Evolutionary conservation across 768 basidiomycete species (phyloP), one percentile per base, ranked within the genome.

Genomic region (Mycena sanguinolenta): DNA sequence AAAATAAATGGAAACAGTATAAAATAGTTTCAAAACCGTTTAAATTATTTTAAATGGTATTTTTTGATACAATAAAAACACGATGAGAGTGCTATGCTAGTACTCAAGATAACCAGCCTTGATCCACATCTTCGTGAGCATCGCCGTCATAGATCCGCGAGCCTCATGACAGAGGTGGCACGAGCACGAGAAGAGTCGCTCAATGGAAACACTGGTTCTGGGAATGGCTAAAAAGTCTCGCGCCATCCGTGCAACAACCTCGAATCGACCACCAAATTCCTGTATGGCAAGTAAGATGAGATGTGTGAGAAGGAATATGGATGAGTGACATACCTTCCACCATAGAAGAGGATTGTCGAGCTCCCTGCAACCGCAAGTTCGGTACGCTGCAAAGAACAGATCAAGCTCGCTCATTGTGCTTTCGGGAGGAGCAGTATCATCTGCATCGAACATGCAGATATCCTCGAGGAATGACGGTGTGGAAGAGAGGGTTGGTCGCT

Each of bases 61-160:
- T n/a, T n/a, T n/a, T n/a, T n/a, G n/a, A n/a, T n/a, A n/a, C n/a
- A n/a, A n/a, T n/a, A n/a, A n/a, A n/a, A n/a, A n/a, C n/a, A n/a
- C n/a, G n/a, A n/a, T n/a, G n/a, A n/a, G n/a, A n/a, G n/a, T n/a
- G n/a, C n/a, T 16, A 53, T 19, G 16, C 70, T 59, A 64, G 46
- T 55, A 38, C 64, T 61, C 46, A 23, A 49, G 46, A 49, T 49
- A 49, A 23, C 46, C 46, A 1, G 46, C 21, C 14, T 49, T 49
- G 28, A 76, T 75, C 75, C 75, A 78, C 28, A 61, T 63, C 60
- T 76, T 77, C 19, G 73, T 75, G 3, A 75, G 69, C 52, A 78
- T 66, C 13, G 72, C 71, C 53, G 74, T 75, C 55, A 78, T 58
- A 9, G 73, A 77, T 25, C 67, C 67, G 4, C 70, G 60, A n/a